Evolutionary conservation across 306 rosid species (phyloP), one percentile per base, ranked within the genome.

Genomic region (Biancaea sappan): DNA sequence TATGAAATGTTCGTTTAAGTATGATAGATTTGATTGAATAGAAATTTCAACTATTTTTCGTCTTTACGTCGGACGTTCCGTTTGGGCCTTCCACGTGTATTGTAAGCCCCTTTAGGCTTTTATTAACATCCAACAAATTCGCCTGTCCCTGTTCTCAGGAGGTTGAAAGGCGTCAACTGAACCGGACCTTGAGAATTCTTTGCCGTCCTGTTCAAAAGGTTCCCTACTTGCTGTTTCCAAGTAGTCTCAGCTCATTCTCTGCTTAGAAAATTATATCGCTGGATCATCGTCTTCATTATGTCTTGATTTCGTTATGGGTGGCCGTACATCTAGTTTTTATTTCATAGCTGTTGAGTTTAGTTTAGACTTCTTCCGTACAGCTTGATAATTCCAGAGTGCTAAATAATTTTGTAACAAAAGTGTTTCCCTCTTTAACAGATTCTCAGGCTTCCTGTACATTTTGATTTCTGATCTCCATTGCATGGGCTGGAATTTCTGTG

Each of bases 311-410:
- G 10, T 48, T 24, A 10, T 43, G 37, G 24, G 16, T 22, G 2
- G 9, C 51, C 60, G 34, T 57, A 15, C 38, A 11, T 43, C 44
- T 59, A 4, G 9, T 46, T 47, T 47, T 59, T 13, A 34, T 31
- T 31, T 16, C 6, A 32, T 34, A 31, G 13, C 25, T 60, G 7
- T 34, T 18, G 9, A 32, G 8, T 60, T 34, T 60, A 8, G 26
- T 60, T 3, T 38, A n/a, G 66, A 32, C 15, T 60, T 34, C 16
- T 15, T 15, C 46, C 3, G 25, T 34, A n/a, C 26, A 32, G 13
- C n/a, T 65, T 16, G 58, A 47, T 76, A 0, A 12, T 50, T 70
- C 50, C 76, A 77, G 44, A 62, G 14, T 35, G 22, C n/a, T 56
- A 40, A 43, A 13, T 11, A n/a, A 56, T 35, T 25, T 25, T 54